A percentile compares a stretch with the other conserved stretches of the same genome.
These are phyloP conservation scores for Aureobasidium sp. DNA, from an alignment of 2,329 filamentous ascomycete species.

Conservation along the genomic window DNA sequence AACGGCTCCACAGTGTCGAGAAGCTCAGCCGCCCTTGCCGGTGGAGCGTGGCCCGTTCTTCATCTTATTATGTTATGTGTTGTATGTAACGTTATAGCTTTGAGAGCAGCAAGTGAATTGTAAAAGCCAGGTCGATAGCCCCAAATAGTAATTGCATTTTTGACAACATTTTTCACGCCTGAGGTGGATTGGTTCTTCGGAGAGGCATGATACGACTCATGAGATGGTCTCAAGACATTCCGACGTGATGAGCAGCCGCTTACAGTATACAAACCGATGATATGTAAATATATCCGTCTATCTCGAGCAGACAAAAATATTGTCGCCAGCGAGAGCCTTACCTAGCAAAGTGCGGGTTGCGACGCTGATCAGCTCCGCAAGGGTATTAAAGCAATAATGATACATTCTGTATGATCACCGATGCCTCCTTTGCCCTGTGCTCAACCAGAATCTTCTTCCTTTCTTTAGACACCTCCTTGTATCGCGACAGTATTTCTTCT, in stretches of 20 bases:
- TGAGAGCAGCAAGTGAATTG: neutral
- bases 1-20: neutral
- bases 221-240: neutral
- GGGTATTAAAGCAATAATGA: neutral
- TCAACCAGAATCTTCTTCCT: slow-evolving; percentile 1
- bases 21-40: neutral
- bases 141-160: neutral
- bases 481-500: neutral
- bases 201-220: neutral
- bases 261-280: neutral
- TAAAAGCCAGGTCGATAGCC: neutral
- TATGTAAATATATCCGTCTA: neutral
- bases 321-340: neutral
- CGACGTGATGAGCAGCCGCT: neutral
- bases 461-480: neutral
- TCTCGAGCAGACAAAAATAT: neutral
- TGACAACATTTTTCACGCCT: neutral
- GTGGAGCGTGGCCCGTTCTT: neutral
- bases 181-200: neutral
- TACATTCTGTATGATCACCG: slow-evolving; percentile 11
- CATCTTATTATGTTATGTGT: neutral
- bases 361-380: slow-evolving; percentile 3
- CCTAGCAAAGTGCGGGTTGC: neutral
- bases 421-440: slow-evolving; percentile 9
- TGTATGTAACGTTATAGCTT: neutral